phyloP scores from a whole-genome alignment of 164 flowering plant genomes.

The Tinospora cordifolia region DNA sequence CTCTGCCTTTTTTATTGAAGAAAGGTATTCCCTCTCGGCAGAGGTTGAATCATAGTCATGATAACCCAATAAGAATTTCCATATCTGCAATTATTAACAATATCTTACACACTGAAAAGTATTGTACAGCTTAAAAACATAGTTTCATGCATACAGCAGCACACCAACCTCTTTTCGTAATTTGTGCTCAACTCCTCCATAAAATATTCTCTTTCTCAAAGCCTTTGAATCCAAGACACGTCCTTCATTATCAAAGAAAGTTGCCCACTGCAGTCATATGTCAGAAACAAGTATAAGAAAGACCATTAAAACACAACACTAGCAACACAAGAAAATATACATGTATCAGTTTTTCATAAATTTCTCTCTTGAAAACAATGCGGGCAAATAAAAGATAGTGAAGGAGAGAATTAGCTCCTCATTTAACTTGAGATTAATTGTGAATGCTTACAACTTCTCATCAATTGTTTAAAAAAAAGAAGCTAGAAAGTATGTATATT shows the following conservation, averaged over 20 bases:
- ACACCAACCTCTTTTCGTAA: constrained; percentile 71
- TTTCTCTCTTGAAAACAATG: background rate
- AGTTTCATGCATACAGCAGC: constrained; percentile 1
- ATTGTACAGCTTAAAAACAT: background rate
- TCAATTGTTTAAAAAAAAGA: too few relatives aligned
- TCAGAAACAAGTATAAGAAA: background rate
- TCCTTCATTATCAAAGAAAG: constrained; percentile 87
- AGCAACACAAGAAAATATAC: background rate
- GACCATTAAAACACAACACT: background rate
- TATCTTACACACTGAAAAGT: background rate
- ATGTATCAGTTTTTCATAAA: background rate
- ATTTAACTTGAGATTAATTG: background rate
- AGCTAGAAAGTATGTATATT: too few relatives aligned
- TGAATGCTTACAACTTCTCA: background rate
- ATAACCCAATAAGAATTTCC: constrained; percentile 79
- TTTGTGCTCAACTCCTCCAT: constrained; percentile 76
- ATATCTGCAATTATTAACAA: constrained; percentile 41
- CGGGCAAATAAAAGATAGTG: background rate
- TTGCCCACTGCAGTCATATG: constrained; percentile 52
- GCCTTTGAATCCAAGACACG: constrained; percentile 59
- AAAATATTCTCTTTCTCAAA: constrained; percentile 78
- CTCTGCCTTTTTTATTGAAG: constrained; percentile 52
- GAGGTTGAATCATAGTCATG: constrained; percentile 76
- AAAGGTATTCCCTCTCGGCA: constrained; percentile 84
- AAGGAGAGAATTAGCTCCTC: background rate